phyloP scores from a whole-genome alignment of 2,329 filamentous ascomycete species.

The Diplodia scrobiculata region DNA sequence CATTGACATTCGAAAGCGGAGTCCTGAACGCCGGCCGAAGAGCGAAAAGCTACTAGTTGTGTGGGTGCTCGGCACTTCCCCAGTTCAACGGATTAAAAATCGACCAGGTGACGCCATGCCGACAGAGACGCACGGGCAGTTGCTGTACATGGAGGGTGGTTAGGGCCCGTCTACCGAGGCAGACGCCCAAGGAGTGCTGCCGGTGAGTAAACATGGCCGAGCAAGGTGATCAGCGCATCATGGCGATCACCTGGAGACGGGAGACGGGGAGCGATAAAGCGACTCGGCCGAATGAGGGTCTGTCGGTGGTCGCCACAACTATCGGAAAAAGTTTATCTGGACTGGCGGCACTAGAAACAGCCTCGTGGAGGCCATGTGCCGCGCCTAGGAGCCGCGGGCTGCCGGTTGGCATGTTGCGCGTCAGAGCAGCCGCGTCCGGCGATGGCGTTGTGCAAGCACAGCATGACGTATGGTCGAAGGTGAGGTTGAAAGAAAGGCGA shows the following conservation, averaged over 20 bases:
- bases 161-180: background rate
- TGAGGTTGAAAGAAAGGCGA: constrained; percentile 15
- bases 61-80: background rate
- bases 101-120: constrained; percentile 9
- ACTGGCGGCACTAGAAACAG: background rate
- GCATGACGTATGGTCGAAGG: constrained; percentile 2
- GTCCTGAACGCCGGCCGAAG: background rate
- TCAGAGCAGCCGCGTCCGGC: background rate
- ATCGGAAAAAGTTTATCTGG: background rate
- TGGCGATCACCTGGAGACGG: background rate
- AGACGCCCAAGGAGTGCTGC: background rate
- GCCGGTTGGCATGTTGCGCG: background rate
- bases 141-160: background rate
- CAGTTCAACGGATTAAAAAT: background rate
- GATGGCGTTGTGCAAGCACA: background rate
- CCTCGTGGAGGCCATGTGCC: background rate
- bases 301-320: background rate
- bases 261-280: background rate
- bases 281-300: constrained; percentile 13
- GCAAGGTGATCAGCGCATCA: constrained; percentile 5
- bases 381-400: background rate
- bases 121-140: background rate
- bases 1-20: background rate
- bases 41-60: background rate
- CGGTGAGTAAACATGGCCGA: background rate